Percentiles rank a stretch among this genome's conserved stretches.
Conservation (phyloP, 225 moss, liverwort and hornwort species). For the Straminergon stramineum region DNA sequence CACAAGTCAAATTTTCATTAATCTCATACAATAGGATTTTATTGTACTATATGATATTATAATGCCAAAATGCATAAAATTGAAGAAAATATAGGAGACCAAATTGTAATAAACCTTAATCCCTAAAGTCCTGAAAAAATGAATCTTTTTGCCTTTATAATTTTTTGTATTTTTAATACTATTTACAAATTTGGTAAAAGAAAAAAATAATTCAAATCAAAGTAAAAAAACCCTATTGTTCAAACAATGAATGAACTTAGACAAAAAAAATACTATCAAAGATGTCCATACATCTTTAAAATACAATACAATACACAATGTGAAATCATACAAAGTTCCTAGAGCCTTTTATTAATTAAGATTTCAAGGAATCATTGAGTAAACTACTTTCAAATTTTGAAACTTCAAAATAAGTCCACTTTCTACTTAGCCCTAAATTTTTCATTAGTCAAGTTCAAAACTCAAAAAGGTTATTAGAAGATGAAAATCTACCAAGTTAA, state of each 20-base stretch:
- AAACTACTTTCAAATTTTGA: neutral
- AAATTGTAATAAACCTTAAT: neutral
- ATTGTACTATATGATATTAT: fast-evolving
- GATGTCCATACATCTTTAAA: neutral
- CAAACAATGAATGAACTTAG: too few relatives aligned
- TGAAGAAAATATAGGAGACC: neutral
- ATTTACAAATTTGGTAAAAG: neutral
- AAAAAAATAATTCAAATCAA: neutral
- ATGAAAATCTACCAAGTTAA: neutral
- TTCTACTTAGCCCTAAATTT: neutral
- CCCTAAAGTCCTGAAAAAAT: fast-evolving
- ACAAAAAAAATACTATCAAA: neutral
- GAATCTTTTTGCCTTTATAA: neutral
- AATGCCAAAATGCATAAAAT: neutral
- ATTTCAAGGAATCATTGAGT: neutral
- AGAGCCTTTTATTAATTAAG: neutral
- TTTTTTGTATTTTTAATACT: neutral
- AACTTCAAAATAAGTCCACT: neutral
- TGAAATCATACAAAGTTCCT: neutral
- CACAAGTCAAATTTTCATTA: too few relatives aligned
- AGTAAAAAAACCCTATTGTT: neutral
- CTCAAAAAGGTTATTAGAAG: neutral
- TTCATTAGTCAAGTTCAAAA: neutral
- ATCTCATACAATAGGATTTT: neutral
- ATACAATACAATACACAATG: neutral